Base-by-base conservation (phyloP, 2,329 filamentous ascomycete species). In the Xylariales sp. region DNA sequence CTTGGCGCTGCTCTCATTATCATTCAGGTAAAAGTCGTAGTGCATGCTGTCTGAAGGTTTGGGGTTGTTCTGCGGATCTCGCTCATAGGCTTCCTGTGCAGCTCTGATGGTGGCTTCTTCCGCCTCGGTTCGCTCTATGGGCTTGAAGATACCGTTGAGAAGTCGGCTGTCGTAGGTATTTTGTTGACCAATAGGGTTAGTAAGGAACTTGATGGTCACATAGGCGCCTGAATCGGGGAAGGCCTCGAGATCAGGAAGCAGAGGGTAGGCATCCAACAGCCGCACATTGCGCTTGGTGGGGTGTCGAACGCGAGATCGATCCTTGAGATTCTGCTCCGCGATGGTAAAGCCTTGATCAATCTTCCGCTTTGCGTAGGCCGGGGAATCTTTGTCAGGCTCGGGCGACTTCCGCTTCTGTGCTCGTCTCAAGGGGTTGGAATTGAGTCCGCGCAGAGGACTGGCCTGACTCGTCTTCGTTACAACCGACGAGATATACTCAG, bases 401-500 rank as follows among this genome's bases (percentile, higher is more conserved):
- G 78, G 78, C 25, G 83, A 78, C 23, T 63, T 64, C 16, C 69
- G 65, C 50, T 72, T 73, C 40, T 62, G 55, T 18, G 63, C 55
- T 15, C 65, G 67, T 46, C 62, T 66, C 16, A 56, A 55, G 53
- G 55, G 50, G 10, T 52, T 51, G 48, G 68, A 59, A 25, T 73
- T 65, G 34, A 74, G 61, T 20, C 67, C 67, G 44, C 74, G 73
- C 4, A 76, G 72, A 18, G 72, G 73, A 19, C 70, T 35, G 15
- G 77, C 72, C 40, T 65, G 64, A 21, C 62, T 61, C 14, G 54
- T 56, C 54, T 78, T 79, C 5, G 68, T 57, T 20, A 66, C 67
- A 16, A 68, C 65, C 4, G 76, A 78, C 10, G 86, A 87, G 55
- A 95, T 96, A 66, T 97, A 97, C 62, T 98, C 93, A 40, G 93